These are phyloP conservation scores for Hyphopichia wangnamkhiaoensis DNA, from an alignment of 1,139 yeast genomes.

Conservation along the genomic window DNA sequence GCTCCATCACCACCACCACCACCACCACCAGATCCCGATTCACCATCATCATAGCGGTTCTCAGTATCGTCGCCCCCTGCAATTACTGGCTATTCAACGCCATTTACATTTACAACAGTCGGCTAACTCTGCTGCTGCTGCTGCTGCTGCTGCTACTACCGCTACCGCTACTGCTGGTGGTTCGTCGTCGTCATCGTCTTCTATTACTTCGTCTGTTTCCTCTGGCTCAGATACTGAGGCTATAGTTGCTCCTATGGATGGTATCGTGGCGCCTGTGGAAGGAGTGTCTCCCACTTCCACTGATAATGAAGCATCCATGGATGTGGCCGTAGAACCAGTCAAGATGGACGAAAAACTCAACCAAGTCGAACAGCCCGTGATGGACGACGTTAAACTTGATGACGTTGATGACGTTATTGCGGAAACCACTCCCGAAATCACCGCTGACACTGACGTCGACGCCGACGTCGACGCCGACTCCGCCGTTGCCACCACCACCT, in stretches of 20 bases:
- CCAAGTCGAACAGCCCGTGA: neutral
- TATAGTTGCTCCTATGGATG: neutral
- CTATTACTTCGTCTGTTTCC: neutral
- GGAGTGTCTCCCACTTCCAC: neutral
- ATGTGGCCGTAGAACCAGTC: neutral
- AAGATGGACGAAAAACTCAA: neutral
- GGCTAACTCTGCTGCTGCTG: neutral
- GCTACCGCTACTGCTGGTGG: neutral
- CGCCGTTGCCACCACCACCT: neutral
- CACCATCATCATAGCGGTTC: constrained; percentile 1
- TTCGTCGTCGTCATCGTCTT: too few species aligned
- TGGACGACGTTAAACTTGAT: too few species aligned
- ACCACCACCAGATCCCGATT: neutral
- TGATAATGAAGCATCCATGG: neutral
- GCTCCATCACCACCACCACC: constrained; percentile 3
- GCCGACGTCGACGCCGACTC: neutral
- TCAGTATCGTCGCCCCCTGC: constrained; percentile 7
- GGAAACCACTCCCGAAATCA: neutral
- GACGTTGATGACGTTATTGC: too few species aligned
- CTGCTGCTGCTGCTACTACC: neutral
- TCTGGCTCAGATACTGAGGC: neutral
- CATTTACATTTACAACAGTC: neutral
- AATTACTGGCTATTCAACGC: constrained; percentile 1
- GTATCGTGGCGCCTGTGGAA: neutral
- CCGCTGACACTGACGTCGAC: neutral